Evolutionary conservation across 805 yeast species (phyloP), one percentile per base, ranked within the genome.

Genomic region (Metschnikowia cerradonensis): DNA sequence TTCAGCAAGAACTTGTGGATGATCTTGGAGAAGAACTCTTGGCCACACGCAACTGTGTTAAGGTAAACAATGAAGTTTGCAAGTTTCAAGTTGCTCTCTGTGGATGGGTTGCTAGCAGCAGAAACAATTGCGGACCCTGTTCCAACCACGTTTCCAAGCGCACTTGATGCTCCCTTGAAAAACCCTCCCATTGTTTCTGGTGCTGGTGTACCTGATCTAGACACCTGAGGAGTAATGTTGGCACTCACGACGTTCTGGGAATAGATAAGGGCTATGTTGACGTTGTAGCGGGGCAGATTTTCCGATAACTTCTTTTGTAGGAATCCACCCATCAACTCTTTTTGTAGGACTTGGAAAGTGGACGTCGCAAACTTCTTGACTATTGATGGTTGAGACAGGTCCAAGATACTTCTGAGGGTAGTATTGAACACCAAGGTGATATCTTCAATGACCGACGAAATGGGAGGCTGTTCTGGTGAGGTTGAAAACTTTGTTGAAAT

Each of bases 361-460:
- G 79, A 81, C 6, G 75, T 71, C 13, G 86, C 64, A 60, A 86
- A 79, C 30, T 71, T 74, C 56, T 78, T 80, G 30, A 84, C 79
- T 0, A 84, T 72, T 6, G 74, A 60, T 48, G 70, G 70, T 52
- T 88, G 86, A 0, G 96, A 95, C 0, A 96, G 80, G 41, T 87
- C 84, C 11, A 90, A 72, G 1, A 83, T 75, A 52, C 84, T 86
- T 22, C 82, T 70, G 34, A 90, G 65, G 15, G 87, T 76, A 35
- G 83, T 80, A 60, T 88, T 86, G 41, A 91, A 69, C 7, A 90
- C 81, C 58, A 90, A 74, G 26, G 89, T 79, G 33, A 88, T 71
- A 64, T 94, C 99, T 60, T 94, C 99, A 22, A 91, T 82, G 20
- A 89, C 83, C 0, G 97, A 89, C 0, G 95, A 82, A 4, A 86